Percentiles rank a stretch among this genome's conserved stretches.
These are phyloP conservation scores for Nicotiana noctiflora DNA, from an alignment of 257 asterid species.

Conservation along the genomic window DNA sequence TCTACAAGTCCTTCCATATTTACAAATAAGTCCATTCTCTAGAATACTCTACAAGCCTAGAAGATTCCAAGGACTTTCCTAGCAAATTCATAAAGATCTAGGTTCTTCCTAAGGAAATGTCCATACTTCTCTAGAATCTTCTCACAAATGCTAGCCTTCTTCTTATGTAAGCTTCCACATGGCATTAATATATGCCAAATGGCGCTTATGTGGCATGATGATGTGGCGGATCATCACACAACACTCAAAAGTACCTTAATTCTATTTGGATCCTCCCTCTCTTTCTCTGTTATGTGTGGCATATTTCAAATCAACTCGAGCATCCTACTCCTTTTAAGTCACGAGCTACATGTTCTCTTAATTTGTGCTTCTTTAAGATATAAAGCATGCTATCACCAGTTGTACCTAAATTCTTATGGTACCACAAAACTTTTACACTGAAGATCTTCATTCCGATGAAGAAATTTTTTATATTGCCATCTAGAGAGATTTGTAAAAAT, in stretches of 20 bases:
- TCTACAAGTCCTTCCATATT: too few species aligned
- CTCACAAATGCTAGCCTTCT: too few species aligned
- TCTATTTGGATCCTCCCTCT: not conserved
- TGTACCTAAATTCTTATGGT: not conserved
- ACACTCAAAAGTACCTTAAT: not conserved
- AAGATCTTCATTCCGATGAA: slow-evolving; percentile 1
- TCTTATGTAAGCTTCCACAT: too few species aligned
- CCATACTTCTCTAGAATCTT: too few species aligned
- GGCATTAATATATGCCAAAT: too few species aligned
- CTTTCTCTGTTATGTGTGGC: not conserved
- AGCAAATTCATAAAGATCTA: too few species aligned
- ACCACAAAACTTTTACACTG: not conserved
- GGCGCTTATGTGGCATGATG: too few species aligned
- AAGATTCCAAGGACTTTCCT: too few species aligned
- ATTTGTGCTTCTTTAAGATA: not conserved
- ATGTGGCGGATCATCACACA: too few species aligned
- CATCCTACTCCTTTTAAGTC: not conserved
- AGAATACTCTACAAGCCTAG: too few species aligned
- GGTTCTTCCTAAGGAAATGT: too few species aligned
- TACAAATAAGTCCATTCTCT: too few species aligned
- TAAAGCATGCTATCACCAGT: not conserved
- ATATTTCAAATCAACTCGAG: not conserved
- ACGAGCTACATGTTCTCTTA: not conserved
- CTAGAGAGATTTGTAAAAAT: not conserved
- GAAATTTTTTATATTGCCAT: not conserved